These are phyloP conservation scores for Xylaria longipes DNA, from an alignment of 495 filamentous ascomycete genomes.

Conservation along the genomic window DNA sequence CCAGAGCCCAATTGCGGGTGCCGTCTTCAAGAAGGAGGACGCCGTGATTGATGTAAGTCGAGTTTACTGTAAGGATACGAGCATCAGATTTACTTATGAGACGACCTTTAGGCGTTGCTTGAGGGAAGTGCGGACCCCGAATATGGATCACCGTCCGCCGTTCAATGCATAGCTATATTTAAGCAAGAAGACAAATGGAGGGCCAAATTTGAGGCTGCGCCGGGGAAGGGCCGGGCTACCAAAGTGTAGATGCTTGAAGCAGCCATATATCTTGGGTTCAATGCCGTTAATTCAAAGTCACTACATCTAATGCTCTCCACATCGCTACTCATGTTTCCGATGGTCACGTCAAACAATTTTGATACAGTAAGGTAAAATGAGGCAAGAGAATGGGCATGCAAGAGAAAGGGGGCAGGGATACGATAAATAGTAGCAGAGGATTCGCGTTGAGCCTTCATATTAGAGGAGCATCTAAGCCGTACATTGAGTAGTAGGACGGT, in stretches of 20 bases:
- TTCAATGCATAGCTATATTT: conserved; percentile 57
- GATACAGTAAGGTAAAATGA: not conserved
- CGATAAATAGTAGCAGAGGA: not conserved
- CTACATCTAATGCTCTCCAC: not conserved
- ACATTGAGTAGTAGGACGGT: not conserved
- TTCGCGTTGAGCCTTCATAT: not conserved
- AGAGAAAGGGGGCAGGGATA: not conserved
- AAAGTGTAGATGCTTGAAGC: not conserved
- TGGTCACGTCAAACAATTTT: not conserved
- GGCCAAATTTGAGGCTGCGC: conserved; percentile 51
- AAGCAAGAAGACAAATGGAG: conserved; percentile 58
- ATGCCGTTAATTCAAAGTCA: not conserved
- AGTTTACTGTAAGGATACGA: not conserved
- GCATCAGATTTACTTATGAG: not conserved
- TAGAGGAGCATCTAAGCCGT: not conserved
- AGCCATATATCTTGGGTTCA: not conserved
- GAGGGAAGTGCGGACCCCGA: conserved; percentile 59
- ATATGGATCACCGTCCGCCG: conserved; percentile 53
- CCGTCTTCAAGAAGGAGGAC: conserved; percentile 62
- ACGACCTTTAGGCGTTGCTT: conserved; percentile 44
- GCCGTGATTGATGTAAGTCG: conserved; percentile 51
- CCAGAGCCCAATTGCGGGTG: conserved; percentile 62
- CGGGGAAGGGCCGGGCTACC: conserved; percentile 48
- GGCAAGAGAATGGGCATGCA: not conserved
- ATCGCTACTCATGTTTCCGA: not conserved